Percentiles rank a stretch among this genome's conserved stretches.
phyloP scores from a whole-genome alignment of 2,329 filamentous ascomycete genomes.

The Claviceps humidiphila region DNA sequence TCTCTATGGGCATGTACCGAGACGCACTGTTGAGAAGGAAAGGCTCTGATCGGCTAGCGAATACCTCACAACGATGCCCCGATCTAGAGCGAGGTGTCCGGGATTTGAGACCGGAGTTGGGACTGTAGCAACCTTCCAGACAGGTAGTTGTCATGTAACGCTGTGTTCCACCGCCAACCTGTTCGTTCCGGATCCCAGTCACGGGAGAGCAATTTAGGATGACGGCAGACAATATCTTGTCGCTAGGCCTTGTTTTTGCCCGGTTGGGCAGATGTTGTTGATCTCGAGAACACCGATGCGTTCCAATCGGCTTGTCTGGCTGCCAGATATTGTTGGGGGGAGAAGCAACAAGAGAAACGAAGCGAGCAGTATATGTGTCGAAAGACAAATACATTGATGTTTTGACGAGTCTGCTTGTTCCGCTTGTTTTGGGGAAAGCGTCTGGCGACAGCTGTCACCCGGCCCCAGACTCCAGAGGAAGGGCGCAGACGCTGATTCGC shows the following conservation, averaged over 20 bases:
- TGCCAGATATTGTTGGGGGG: too few relatives aligned
- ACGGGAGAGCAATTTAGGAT: neutral
- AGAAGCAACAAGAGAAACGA: neutral
- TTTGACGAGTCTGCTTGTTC: neutral
- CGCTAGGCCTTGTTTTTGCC: neutral
- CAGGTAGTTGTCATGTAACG: neutral
- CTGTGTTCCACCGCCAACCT: neutral
- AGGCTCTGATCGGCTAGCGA: neutral
- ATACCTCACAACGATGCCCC: neutral
- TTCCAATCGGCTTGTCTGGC: neutral
- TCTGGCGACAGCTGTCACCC: slow-evolving; percentile 5
- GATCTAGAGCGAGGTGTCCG: neutral
- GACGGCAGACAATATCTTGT: slow-evolving; percentile 1
- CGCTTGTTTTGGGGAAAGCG: neutral
- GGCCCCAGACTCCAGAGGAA: neutral
- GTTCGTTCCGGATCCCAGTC: neutral
- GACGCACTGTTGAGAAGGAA: neutral
- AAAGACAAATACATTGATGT: neutral
- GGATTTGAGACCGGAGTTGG: neutral
- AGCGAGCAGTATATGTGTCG: neutral
- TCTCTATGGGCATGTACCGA: neutral
- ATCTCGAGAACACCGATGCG: neutral
- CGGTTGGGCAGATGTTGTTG: neutral
- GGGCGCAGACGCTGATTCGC: neutral
- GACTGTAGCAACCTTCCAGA: neutral